Conservation (phyloP, 1,284 basidiomycete species). For the Ceratobasidium sp. region DNA sequence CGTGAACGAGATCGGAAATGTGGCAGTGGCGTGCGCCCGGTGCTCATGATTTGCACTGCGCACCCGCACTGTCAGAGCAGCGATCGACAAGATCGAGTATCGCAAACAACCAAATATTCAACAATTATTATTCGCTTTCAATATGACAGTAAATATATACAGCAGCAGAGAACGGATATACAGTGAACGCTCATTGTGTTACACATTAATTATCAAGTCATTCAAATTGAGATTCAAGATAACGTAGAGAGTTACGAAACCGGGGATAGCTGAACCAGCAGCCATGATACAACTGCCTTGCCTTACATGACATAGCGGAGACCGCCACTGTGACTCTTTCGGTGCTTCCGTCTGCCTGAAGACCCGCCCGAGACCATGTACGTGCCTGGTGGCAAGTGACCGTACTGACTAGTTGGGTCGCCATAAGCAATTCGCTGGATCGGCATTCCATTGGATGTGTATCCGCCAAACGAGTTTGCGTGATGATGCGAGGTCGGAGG, state of each 20-base stretch:
- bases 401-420: constrained; percentile 15
- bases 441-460: neutral
- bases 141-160: neutral
- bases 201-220: neutral
- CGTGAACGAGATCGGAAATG: neutral
- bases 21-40: neutral
- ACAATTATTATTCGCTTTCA: constrained; percentile 1
- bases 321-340: constrained; percentile 8
- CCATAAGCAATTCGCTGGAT: constrained; percentile 11
- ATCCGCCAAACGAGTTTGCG: neutral
- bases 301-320: neutral
- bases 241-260: neutral
- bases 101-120: neutral
- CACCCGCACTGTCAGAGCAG: neutral
- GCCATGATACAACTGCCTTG: neutral
- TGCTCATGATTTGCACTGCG: neutral
- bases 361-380: constrained; percentile 26
- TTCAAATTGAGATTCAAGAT: neutral
- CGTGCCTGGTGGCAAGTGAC: constrained; percentile 27
- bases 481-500: constrained; percentile 5
- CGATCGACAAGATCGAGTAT: neutral
- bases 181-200: neutral
- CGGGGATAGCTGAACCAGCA: constrained; percentile 1
- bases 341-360: neutral
- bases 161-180: neutral